Evolutionary conservation across 2,329 filamentous ascomycete species (phyloP), one percentile per base, ranked within the genome.

Genomic region (Pleomassaria siparia): DNA sequence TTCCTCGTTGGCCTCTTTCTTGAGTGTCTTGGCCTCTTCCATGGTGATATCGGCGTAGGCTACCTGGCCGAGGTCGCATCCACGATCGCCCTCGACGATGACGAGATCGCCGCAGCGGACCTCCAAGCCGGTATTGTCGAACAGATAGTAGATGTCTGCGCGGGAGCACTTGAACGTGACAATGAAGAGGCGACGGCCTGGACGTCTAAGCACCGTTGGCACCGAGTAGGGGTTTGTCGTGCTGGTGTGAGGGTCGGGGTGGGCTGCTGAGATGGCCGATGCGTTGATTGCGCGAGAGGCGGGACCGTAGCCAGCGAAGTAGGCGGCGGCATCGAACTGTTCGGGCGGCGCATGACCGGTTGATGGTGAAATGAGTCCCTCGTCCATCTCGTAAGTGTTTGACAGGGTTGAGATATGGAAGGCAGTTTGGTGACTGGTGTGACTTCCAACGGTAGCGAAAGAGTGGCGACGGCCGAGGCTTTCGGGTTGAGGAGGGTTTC

Each of bases 91-190:
- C 73, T 99, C 94, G 15, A 96, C 91, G 58, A 99, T 97, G 51
- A 99, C 95, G 43, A 97, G 79, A 66, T 99, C 94, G 25, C 94
- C 94, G 15, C 87, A 85, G 62, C 91, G 94, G 44, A 97, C 88
- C 16, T 88, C 88, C 25, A 99, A 79, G 2, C 94, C 94, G 5
- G 91, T 97, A 51, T 92, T 91, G 69, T 96, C 91, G 69, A 96
- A 91, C 26, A 96, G 90, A 71, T 96, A 97, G 70, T 96, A 99
- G 9, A 97, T 89, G 64, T 97, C 94, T 29, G 92, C 91, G 52
- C 94, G 83, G 28, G 89, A 90, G 68, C 91, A 96, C 72, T 99
- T 99, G 82, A 99, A 99, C 6, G 92, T 84, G 13, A 99, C 92
- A 44, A 99, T 87, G 69, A 92, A 92, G 8, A 95, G 79, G 7